Evolutionary conservation across 2,329 filamentous ascomycete species (phyloP).

Genomic region (Pyrenophora seminiperda): DNA sequence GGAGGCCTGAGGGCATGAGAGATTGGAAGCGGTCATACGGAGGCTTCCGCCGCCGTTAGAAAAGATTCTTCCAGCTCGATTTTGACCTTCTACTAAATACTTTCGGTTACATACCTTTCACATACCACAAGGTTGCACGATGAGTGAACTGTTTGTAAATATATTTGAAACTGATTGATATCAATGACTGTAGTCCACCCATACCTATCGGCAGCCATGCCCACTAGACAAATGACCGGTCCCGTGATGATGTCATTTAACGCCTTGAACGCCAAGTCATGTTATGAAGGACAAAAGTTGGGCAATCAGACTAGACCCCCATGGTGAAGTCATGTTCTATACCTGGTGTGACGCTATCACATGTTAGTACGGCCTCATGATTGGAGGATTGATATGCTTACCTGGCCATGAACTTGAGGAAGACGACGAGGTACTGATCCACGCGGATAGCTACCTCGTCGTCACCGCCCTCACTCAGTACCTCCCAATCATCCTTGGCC

Average conservation of each 20-base stretch:
- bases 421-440: conserved; percentile 88
- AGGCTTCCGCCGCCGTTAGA: conserved; percentile 16
- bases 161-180: background rate
- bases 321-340: conserved; percentile 99
- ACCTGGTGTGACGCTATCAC: conserved; percentile 83
- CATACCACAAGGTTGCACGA: too few relatives aligned
- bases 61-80: background rate
- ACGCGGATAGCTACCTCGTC: conserved; percentile 82
- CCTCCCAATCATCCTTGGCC: conserved; percentile 64
- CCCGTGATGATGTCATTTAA: conserved; percentile 9
- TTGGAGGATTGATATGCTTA: conserved; percentile 15
- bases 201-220: conserved; percentile 1
- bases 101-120: background rate
- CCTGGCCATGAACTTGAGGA: conserved; percentile 74
- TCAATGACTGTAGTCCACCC: background rate
- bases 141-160: too few relatives aligned
- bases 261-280: conserved; percentile 1
- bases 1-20: conserved; percentile 39
- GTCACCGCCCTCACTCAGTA: conserved; percentile 63
- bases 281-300: background rate
- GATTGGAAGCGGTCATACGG: conserved; percentile 36
- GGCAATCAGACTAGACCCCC: conserved; percentile 78
- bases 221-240: conserved; percentile 5
- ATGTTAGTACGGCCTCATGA: conserved; percentile 62
- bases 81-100: background rate